Base-by-base conservation (phyloP, 129 eudicot genomes). In the Escallonia herrerae region DNA sequence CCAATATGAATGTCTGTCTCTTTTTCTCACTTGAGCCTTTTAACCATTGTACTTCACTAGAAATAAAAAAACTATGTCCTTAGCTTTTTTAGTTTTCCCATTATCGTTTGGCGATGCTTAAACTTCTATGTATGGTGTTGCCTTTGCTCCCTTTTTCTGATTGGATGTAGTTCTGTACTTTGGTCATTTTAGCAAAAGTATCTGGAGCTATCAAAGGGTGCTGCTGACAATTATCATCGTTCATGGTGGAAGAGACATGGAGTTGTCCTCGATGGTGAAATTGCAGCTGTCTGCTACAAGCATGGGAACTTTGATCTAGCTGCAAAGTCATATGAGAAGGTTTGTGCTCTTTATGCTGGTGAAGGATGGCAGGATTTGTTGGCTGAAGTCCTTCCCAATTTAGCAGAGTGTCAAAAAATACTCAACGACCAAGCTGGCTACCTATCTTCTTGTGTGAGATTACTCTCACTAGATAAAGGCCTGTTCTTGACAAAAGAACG, bases 181-280 rank as follows among this genome's bases (percentile, higher is more conserved):
- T 80, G 42, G 50, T 43, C 66, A 41, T 73, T 47, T 48, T 90
- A 94, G 97, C 58, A 80, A 78, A 89, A 80, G 59, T 89, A 94
- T 76, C 79, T 94, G 61, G 94, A 89, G 69, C 83, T 89, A 40
- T 75, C 90, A 52, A 94, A 86, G 66, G 97, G 97, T 63, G 99
- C 95, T 78, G 96, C 96, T 50, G 82, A 94, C 47, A 89, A 82
- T 68, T 94, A 94, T 70, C 89, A 89, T 76, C 84, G 66, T 12
- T 90, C 99, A 14, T 89, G 99, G 97, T 94, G 99, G 99, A 89
- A 84, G 74, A 80, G 99, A 56, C 96, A 94, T 60, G 95, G 96
- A 38, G 99, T 94, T 70, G 95, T 87, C 49, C 96, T 89, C 60
- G 95, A 94, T 63, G 99, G 99, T 69, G 97, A 89, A 84, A 89